Evolutionary conservation across 768 basidiomycete genomes (phyloP).

Genomic region (Rhodotorula diobovata): DNA sequence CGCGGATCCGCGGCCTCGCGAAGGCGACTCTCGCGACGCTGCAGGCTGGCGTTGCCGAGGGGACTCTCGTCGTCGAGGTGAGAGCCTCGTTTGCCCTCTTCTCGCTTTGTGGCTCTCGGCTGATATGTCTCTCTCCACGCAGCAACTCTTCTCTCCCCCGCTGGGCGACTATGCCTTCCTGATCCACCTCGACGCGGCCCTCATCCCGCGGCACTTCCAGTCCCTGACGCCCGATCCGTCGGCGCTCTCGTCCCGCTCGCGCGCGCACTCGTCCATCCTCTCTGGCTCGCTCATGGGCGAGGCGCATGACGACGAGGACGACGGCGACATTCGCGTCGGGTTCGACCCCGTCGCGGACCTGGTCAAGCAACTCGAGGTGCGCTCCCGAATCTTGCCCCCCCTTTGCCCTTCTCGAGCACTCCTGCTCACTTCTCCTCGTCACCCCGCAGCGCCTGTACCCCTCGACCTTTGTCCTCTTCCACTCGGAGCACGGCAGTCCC

Average conservation of each 20-base stretch:
- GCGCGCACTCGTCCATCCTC: slow-evolving; percentile 11
- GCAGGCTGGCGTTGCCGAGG: slow-evolving; percentile 54
- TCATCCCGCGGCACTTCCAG: slow-evolving; percentile 70
- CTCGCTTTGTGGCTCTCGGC: slow-evolving; percentile 1
- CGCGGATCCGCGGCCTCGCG: slow-evolving; percentile 67
- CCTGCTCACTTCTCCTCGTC: background rate
- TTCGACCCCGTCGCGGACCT: slow-evolving; percentile 73
- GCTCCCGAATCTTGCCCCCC: background rate
- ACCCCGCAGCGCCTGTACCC: slow-evolving; percentile 61
- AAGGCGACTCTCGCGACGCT: slow-evolving; percentile 66
- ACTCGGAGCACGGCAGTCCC: slow-evolving; percentile 73
- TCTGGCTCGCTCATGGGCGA: slow-evolving; percentile 30
- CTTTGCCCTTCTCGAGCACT: too few relatives aligned
- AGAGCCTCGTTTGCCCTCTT: slow-evolving; percentile 36
- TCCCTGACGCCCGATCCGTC: slow-evolving; percentile 57
- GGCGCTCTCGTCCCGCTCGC: slow-evolving; percentile 48
- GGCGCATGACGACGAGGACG: slow-evolving; percentile 43
- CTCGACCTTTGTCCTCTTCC: slow-evolving; percentile 60
- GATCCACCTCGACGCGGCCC: slow-evolving; percentile 63
- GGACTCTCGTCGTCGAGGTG: slow-evolving; percentile 61
- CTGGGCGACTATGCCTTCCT: slow-evolving; percentile 79
- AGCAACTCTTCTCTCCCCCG: slow-evolving; percentile 84
- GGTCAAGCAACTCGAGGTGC: slow-evolving; percentile 69
- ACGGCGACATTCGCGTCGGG: slow-evolving; percentile 55
- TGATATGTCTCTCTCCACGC: background rate